Evolutionary conservation across 2,329 filamentous ascomycete species (phyloP), one percentile per base, ranked within the genome.

Genomic region (Blastomyces silverae): DNA sequence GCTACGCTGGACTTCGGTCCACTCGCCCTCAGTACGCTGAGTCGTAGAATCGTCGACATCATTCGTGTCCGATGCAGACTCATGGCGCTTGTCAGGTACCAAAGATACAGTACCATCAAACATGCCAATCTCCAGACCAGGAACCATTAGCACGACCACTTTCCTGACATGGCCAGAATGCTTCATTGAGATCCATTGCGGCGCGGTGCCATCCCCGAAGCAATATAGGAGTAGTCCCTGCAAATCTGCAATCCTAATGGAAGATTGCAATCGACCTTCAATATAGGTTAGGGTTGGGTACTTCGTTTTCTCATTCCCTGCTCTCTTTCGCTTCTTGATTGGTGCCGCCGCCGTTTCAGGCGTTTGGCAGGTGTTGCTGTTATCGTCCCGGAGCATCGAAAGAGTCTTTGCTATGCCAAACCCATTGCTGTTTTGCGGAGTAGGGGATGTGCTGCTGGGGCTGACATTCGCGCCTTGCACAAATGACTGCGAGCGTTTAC

Each of bases 131-230:
- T 97, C 93, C 31, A 99, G 79, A 0, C 94, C 94, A 13, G 94
- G 94, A 13, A 97, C 87, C 89, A 97, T 93, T 69, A 99, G 80
- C 52, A 90, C 85, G 39, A 97, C 92, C 39, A 95, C 89, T 78
- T 94, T 95, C 64, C 79, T 78, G 52, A 88, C 81, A 66, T 80
- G 78, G 22, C 76, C 77, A 56, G 83, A 83, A 72, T 87, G 82
- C 67, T 80, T 81, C 65, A 88, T 78, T 39, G 84, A 82, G 20
- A 86, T 82, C 85, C 85, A 88, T 71, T 86, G 84, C n/a, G 85
- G 85, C 34, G 83, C 82, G 42, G 80, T 77, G 10, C 82, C 84
- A 70, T 87, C 85, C n/a, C 84, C 83, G 64, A 88, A 80, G 67
- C 86, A 78, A 73, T 87, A 87, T 31, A 88, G 78, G 11, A 83